Percentiles rank a stretch among this genome's conserved stretches.
These are phyloP conservation scores for Aschersonia sp. DNA, from an alignment of 2,329 filamentous ascomycete species.

Conservation along the genomic window DNA sequence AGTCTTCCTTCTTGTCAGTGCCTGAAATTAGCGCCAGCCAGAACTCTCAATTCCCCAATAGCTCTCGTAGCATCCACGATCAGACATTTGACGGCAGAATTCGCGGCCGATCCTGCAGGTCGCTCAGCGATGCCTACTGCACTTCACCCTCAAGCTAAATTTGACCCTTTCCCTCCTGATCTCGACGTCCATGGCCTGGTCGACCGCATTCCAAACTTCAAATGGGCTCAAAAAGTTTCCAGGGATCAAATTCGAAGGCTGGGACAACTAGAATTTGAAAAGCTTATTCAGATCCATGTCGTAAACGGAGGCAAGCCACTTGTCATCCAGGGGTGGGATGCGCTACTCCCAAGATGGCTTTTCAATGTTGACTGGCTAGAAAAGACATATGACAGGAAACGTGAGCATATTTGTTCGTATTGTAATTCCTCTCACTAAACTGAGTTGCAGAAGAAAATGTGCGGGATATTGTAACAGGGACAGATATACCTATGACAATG, in stretches of 20 bases:
- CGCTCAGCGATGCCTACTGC: conserved; percentile 52
- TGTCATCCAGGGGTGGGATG: conserved; percentile 80
- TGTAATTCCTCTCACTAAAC: conserved; percentile 8
- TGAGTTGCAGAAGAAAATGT: conserved; percentile 57
- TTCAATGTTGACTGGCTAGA: conserved; percentile 76
- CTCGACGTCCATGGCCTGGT: conserved; percentile 67
- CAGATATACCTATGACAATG: conserved; percentile 70
- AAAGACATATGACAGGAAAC: conserved; percentile 63
- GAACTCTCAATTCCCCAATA: too few relatives aligned
- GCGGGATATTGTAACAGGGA: conserved; percentile 60
- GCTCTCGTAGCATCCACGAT: not conserved
- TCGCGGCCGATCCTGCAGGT: not conserved
- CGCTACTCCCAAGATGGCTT: conserved; percentile 57
- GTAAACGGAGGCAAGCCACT: conserved; percentile 75
- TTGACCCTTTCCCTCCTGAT: conserved; percentile 79
- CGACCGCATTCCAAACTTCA: conserved; percentile 68
- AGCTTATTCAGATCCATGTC: conserved; percentile 70
- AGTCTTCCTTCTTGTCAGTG: too few relatives aligned
- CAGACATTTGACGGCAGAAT: not conserved
- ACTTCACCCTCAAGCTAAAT: conserved; percentile 70
- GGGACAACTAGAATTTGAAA: conserved; percentile 69
- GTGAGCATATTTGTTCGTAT: conserved; percentile 28
- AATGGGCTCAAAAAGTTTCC: conserved; percentile 71
- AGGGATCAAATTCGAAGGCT: conserved; percentile 65
- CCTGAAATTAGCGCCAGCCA: too few relatives aligned